Percentiles rank a stretch among this genome's conserved stretches.
Conservation (phyloP, 2,329 filamentous ascomycete species). For the Chaetomium olivaceum region DNA sequence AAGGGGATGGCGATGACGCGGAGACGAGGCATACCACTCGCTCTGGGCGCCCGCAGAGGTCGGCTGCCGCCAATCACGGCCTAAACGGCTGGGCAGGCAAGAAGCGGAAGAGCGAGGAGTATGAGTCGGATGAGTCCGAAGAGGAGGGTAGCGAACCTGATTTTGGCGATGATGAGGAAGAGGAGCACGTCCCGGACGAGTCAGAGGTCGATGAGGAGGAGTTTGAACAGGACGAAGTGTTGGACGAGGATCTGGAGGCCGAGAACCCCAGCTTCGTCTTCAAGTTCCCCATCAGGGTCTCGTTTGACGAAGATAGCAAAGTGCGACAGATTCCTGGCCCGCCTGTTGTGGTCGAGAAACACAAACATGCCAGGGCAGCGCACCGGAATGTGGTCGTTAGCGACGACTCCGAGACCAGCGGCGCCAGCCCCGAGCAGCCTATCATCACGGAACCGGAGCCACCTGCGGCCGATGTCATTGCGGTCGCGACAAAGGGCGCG, state of each 20-base stretch:
- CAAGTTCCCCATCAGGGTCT: constrained; percentile 61
- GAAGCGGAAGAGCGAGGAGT: constrained; percentile 50
- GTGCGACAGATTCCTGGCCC: constrained; percentile 37
- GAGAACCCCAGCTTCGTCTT: constrained; percentile 65
- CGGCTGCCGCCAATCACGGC: constrained; percentile 51
- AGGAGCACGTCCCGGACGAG: constrained; percentile 64
- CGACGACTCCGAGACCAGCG: constrained; percentile 31
- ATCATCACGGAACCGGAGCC: constrained; percentile 34
- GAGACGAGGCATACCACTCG: constrained; percentile 45
- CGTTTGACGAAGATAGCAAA: constrained; percentile 42
- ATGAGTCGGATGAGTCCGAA: constrained; percentile 62
- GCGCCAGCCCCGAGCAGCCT: constrained; percentile 33
- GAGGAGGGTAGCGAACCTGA: constrained; percentile 72
- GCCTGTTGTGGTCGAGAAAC: constrained; percentile 20
- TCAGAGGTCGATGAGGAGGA: constrained; percentile 59
- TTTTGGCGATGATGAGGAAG: constrained; percentile 71
- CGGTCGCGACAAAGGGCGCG: constrained; percentile 30
- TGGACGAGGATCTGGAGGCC: constrained; percentile 53
- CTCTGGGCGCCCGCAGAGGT: constrained; percentile 52
- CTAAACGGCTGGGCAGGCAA: constrained; percentile 51
- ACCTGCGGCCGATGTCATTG: constrained; percentile 31
- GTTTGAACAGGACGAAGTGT: constrained; percentile 52
- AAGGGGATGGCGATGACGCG: constrained; percentile 45
- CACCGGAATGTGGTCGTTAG: constrained; percentile 33
- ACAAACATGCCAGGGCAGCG: constrained; percentile 27